Evolutionary conservation across 768 basidiomycete species (phyloP), one percentile per base, ranked within the genome.

Genomic region (Mrakia hoshinonis): DNA sequence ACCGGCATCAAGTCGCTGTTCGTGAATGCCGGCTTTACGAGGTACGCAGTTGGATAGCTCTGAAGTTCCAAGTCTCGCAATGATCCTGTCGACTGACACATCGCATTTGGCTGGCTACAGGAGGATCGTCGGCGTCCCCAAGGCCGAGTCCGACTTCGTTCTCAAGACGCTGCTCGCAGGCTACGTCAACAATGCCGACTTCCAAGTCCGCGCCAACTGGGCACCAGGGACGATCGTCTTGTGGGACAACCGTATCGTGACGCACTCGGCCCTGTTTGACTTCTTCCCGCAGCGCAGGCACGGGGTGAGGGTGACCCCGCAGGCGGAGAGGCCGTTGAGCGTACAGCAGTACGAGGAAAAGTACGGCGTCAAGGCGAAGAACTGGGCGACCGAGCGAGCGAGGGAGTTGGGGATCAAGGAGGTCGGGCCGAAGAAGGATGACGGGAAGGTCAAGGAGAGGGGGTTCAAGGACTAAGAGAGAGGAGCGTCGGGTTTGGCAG

Each of bases 1-100:
- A 93, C 91, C 0, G 90, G 89, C 26, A 86, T 89, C 73, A 91
- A 93, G 79, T 89, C 90, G 0, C 82, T 92, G 64, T 93, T 89
- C 78, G 89, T 95, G 71, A 91, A 92, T 81, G 83, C 84, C 73
- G 88, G 90, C 22, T 92, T 92, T 80, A 90, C 89, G n/a, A n/a
- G n/a, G n/a, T n/a, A n/a, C n/a, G n/a, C n/a, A n/a, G n/a, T n/a
- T n/a, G n/a, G n/a, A n/a, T n/a, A n/a, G n/a, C n/a, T n/a, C n/a
- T n/a, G n/a, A n/a, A n/a, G n/a, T n/a, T n/a, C n/a, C n/a, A n/a
- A n/a, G n/a, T n/a, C n/a, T n/a, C n/a, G n/a, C n/a, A n/a, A n/a
- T n/a, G n/a, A n/a, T n/a, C n/a, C n/a, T n/a, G n/a, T n/a, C n/a
- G n/a, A n/a, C n/a, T n/a, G n/a, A n/a, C n/a, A n/a, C n/a, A n/a